phyloP scores from a whole-genome alignment of 768 basidiomycete species.

The Suillus plorans region DNA sequence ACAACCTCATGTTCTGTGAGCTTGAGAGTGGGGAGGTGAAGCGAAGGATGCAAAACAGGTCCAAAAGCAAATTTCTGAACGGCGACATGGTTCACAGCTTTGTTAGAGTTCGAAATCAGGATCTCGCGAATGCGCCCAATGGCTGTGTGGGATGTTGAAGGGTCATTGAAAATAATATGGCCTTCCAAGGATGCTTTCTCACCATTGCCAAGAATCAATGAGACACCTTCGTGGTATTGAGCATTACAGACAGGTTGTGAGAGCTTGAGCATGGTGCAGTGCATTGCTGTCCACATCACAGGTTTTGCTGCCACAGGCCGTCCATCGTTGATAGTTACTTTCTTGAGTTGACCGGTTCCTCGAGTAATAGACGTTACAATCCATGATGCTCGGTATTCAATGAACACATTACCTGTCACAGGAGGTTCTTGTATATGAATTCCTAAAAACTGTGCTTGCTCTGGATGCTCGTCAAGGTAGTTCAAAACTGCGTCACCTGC shows the following conservation, averaged over 20 bases:
- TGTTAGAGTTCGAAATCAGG: neutral
- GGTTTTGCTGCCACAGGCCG: neutral
- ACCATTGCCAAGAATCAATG: neutral
- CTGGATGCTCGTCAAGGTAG: conserved; percentile 7
- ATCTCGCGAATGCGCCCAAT: neutral
- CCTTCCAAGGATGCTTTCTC: neutral
- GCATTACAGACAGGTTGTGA: neutral
- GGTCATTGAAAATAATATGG: neutral
- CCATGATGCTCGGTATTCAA: neutral
- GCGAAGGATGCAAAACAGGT: neutral
- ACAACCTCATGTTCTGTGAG: conserved; percentile 3
- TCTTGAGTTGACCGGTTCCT: neutral
- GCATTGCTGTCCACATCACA: neutral
- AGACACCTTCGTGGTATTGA: neutral
- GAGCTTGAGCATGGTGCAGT: neutral
- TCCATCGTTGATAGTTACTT: neutral
- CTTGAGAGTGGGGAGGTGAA: neutral
- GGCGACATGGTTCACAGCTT: neutral
- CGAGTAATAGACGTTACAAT: neutral
- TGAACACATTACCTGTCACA: neutral
- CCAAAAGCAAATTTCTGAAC: conserved; percentile 1
- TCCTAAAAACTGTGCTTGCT: neutral
- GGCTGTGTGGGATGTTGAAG: neutral
- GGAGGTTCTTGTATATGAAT: neutral
- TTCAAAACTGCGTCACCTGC: neutral